Percentiles rank a stretch among this genome's conserved stretches.
These are phyloP conservation scores for Dichotomopilus funicola DNA, from an alignment of 2,329 filamentous ascomycete species.

Conservation along the genomic window DNA sequence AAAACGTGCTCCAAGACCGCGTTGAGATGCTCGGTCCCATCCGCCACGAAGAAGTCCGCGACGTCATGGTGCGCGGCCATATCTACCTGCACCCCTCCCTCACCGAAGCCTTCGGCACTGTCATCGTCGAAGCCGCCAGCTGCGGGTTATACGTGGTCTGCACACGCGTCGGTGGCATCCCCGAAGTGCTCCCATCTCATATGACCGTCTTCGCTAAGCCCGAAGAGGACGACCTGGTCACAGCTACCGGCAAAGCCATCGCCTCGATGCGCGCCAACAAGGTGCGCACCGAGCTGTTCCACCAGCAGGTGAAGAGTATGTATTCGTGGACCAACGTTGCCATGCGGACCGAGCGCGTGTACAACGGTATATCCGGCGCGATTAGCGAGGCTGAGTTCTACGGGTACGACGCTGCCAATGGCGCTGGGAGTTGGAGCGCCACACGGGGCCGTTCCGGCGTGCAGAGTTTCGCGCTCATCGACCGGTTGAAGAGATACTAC, in stretches of 20 bases:
- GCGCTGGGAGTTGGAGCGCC: conserved; percentile 56
- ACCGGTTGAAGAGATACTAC: conserved; percentile 92
- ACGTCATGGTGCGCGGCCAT: conserved; percentile 95
- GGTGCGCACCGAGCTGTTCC: conserved; percentile 87
- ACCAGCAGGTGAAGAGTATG: conserved; percentile 96
- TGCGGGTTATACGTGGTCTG: conserved; percentile 96
- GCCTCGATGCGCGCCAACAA: conserved; percentile 76
- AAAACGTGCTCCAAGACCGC: conserved; percentile 86
- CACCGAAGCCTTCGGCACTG: conserved; percentile 95
- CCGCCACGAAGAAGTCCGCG: conserved; percentile 90
- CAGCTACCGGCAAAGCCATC: conserved; percentile 84
- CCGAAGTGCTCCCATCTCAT: conserved; percentile 87
- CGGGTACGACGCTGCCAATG: conserved; percentile 61
- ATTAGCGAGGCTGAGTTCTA: conserved; percentile 85
- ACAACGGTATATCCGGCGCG: conserved; percentile 84
- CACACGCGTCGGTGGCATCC: conserved; percentile 92
- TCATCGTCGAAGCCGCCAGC: conserved; percentile 93
- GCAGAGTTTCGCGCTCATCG: conserved; percentile 86
- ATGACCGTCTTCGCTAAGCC: conserved; percentile 98
- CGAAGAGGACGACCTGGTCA: conserved; percentile 90
- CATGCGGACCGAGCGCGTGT: conserved; percentile 86
- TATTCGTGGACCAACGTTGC: conserved; percentile 98
- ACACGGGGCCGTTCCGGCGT: conserved; percentile 62
- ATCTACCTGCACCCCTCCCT: conserved; percentile 94
- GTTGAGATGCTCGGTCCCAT: conserved; percentile 89